A percentile compares a stretch with the other conserved stretches of the same genome.
Conservation (phyloP, 371 early-diverging fungal species). For the Mortierella sp. region DNA sequence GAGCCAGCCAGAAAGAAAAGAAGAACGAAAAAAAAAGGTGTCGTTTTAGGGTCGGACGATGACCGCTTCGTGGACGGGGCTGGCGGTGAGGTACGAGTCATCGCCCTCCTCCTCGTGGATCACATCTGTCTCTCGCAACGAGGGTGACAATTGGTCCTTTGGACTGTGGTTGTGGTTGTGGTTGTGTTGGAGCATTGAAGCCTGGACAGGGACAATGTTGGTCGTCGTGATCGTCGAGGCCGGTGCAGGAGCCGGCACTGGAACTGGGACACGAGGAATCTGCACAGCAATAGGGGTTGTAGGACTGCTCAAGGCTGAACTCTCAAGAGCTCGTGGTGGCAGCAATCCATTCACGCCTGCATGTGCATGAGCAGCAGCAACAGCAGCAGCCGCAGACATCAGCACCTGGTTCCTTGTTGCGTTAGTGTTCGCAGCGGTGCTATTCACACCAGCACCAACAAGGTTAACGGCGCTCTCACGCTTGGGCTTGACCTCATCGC, state of each 20-base stretch:
- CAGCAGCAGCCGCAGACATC: not conserved
- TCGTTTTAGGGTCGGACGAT: not conserved
- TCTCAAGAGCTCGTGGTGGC: not conserved
- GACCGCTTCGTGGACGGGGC: not conserved
- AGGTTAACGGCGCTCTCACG: no score
- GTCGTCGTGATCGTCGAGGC: constrained; percentile 10
- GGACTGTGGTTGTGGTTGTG: not conserved
- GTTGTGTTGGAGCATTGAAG: constrained; percentile 15
- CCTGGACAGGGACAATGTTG: constrained; percentile 14
- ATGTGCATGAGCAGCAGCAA: not conserved
- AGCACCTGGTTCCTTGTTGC: no score
- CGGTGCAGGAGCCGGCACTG: not conserved
- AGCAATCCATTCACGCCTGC: not conserved
- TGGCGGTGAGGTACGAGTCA: not conserved
- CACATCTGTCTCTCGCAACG: not conserved
- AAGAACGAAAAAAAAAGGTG: not conserved
- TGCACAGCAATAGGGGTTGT: not conserved
- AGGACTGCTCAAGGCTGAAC: no score
- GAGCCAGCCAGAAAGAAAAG: constrained; percentile 3
- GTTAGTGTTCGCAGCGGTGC: not conserved
- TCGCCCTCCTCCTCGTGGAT: not conserved
- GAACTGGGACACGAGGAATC: not conserved
- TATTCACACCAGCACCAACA: not conserved
- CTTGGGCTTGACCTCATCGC: constrained; percentile 38
- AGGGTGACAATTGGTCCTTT: not conserved